A percentile compares a stretch with the other conserved stretches of the same genome.
Conservation (phyloP, 2,329 filamentous ascomycete genomes). For the Fusarium albosuccineum region DNA sequence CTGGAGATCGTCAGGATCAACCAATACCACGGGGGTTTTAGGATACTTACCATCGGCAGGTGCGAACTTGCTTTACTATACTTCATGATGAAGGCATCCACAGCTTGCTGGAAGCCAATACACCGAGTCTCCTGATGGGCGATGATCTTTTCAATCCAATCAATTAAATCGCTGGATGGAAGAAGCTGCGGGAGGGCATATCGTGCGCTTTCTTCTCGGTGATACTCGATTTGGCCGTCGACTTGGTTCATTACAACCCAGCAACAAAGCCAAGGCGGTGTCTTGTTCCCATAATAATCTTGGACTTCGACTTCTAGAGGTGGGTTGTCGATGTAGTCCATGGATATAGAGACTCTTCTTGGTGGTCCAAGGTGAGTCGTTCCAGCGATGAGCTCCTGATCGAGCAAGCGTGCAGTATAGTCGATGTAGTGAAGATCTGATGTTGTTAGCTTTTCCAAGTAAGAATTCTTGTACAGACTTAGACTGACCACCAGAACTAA, state of each 20-base stretch:
- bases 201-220: conserved; percentile 44
- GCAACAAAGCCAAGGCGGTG: conserved; percentile 46
- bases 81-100: conserved; percentile 45
- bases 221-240: conserved; percentile 44
- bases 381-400: conserved; percentile 46
- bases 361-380: conserved; percentile 46
- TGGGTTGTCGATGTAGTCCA: conserved; percentile 47
- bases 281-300: conserved; percentile 42
- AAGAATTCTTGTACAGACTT: background rate
- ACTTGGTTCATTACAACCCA: conserved; percentile 47
- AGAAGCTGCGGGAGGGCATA: conserved; percentile 45
- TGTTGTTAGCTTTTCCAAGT: background rate
- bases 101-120: conserved; percentile 46
- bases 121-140: conserved; percentile 40
- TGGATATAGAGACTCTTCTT: conserved; percentile 42
- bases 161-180: conserved; percentile 36
- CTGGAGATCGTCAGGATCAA: conserved; percentile 24
- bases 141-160: conserved; percentile 45
- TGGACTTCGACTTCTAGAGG: conserved; percentile 42
- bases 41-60: conserved; percentile 42
- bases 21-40: background rate
- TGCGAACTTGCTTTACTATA: conserved; percentile 40
- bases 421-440: conserved; percentile 48
- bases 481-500: conserved; percentile 44
- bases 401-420: conserved; percentile 44